phyloP scores from a whole-genome alignment of 768 basidiomycete genomes.

The Mycena olivaceomarginata region DNA sequence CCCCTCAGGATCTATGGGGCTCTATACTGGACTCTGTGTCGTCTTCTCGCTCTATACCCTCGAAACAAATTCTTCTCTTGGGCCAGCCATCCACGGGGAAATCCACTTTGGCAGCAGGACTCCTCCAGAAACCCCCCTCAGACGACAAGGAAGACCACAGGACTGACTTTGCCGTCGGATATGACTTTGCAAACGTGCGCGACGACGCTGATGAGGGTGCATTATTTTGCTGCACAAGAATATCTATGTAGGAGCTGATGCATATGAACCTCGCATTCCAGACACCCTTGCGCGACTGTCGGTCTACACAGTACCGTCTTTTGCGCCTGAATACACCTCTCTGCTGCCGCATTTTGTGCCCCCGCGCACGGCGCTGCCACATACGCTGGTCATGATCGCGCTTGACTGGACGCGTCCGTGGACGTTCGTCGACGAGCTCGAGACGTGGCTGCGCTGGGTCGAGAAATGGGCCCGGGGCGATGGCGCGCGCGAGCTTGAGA shows the following conservation, averaged over 20 bases:
- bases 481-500: constrained; percentile 80
- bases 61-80: constrained; percentile 91
- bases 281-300: constrained; percentile 94
- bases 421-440: constrained; percentile 90
- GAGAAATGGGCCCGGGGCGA: constrained; percentile 88
- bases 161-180: constrained; percentile 91
- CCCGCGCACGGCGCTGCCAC: constrained; percentile 77
- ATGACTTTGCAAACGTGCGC: constrained; percentile 92
- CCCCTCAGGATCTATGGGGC: constrained; percentile 92
- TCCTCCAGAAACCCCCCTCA: constrained; percentile 79
- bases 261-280: constrained; percentile 52
- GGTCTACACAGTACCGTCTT: constrained; percentile 92
- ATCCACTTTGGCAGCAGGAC: constrained; percentile 81
- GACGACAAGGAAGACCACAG: constrained; percentile 78
- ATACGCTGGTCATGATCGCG: constrained; percentile 88
- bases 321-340: constrained; percentile 80
- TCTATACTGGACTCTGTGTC: constrained; percentile 94
- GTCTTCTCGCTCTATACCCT: constrained; percentile 85
- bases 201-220: constrained; percentile 97
- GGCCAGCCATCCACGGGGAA: constrained; percentile 90
- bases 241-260: constrained; percentile 17
- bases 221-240: constrained; percentile 48
- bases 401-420: constrained; percentile 98
- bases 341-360: constrained; percentile 89
- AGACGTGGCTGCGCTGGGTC: constrained; percentile 91